These are phyloP conservation scores for Ceriops tagal DNA, from an alignment of 345 rosid species.

Conservation along the genomic window DNA sequence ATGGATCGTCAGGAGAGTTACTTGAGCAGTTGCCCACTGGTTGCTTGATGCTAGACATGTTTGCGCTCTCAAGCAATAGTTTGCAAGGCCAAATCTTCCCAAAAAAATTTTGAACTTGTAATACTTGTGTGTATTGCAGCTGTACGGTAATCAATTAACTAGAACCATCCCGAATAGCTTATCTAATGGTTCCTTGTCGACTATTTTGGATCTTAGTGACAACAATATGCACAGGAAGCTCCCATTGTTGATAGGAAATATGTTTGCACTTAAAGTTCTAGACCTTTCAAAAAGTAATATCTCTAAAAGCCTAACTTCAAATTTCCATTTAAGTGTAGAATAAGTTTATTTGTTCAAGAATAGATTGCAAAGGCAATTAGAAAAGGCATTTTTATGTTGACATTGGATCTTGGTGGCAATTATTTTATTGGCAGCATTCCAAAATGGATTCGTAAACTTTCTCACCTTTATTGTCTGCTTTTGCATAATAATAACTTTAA, in stretches of 20 bases:
- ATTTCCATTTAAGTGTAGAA: background rate
- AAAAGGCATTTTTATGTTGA: background rate
- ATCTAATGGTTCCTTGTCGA: background rate
- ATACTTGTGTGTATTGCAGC: background rate
- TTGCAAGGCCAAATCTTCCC: constrained; percentile 10
- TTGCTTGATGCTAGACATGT: background rate
- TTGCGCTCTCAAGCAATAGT: background rate
- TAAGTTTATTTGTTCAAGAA: constrained; percentile 10
- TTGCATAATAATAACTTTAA: constrained; percentile 15
- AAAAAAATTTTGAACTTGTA: background rate
- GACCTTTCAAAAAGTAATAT: constrained; percentile 4
- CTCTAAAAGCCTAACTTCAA: background rate
- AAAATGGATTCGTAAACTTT: constrained; percentile 7
- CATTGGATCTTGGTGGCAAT: constrained; percentile 21
- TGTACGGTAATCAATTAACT: no score
- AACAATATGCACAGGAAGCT: background rate
- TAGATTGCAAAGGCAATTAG: constrained; percentile 1
- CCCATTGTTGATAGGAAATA: background rate
- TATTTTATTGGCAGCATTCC: constrained; percentile 18
- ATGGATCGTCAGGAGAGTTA: background rate
- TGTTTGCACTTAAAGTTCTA: background rate
- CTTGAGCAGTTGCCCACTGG: background rate
- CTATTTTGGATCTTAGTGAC: background rate
- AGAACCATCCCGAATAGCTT: background rate
- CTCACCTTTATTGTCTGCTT: constrained; percentile 13